Evolutionary conservation across 805 yeast genomes (phyloP).

Genomic region (Debaryomyces hansenii): DNA sequence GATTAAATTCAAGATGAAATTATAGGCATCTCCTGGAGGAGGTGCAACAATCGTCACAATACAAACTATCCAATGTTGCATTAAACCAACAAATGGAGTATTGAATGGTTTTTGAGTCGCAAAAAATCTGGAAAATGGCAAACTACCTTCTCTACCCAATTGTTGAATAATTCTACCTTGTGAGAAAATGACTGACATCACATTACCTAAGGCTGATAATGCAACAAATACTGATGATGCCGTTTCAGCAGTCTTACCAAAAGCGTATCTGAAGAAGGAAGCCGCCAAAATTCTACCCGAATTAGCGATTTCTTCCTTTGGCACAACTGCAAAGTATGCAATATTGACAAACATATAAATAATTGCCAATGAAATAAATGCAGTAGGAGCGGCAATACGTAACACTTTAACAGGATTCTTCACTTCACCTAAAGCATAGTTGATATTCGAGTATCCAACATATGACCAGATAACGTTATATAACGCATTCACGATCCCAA

Average conservation of each 20-base stretch:
- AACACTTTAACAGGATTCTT: constrained; percentile 71
- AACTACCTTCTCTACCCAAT: constrained; percentile 76
- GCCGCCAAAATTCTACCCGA: constrained; percentile 78
- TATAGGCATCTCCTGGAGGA: constrained; percentile 87
- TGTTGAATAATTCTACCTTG: constrained; percentile 82
- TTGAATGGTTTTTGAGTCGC: constrained; percentile 72
- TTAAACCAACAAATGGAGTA: constrained; percentile 70
- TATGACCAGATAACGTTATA: constrained; percentile 85
- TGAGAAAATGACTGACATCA: constrained; percentile 74
- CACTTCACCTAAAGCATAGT: constrained; percentile 79
- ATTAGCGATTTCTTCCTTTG: constrained; percentile 54
- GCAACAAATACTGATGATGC: constrained; percentile 83
- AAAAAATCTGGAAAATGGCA: constrained; percentile 72
- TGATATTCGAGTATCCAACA: constrained; percentile 80
- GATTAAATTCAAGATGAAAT: constrained; percentile 74
- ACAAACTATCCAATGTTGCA: constrained; percentile 78
- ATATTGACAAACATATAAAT: constrained; percentile 75
- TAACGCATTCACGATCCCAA: constrained; percentile 70
- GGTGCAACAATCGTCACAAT: constrained; percentile 68
- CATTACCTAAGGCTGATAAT: constrained; percentile 78
- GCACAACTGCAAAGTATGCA: constrained; percentile 81
- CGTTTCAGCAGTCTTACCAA: constrained; percentile 65
- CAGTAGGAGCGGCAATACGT: constrained; percentile 72
- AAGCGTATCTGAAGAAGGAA: constrained; percentile 68
- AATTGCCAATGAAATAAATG: constrained; percentile 58